These are phyloP conservation scores for Setaria viridis DNA, from an alignment of 202 grass and related monocot species.

Conservation along the genomic window DNA sequence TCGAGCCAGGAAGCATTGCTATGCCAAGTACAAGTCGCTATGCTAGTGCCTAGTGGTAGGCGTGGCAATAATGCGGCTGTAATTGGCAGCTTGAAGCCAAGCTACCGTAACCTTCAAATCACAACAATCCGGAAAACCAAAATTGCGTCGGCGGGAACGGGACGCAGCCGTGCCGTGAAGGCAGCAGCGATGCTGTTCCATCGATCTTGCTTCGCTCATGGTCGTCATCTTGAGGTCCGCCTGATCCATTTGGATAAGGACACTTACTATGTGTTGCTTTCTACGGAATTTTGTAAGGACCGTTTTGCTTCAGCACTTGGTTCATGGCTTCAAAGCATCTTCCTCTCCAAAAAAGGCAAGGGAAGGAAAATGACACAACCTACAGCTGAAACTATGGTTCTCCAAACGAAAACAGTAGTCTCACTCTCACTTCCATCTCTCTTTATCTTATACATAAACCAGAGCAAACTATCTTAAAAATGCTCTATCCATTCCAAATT, in stretches of 20 bases:
- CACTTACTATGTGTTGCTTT: neutral
- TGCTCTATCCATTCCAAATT: no score
- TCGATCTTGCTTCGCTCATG: neutral
- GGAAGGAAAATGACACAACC: neutral
- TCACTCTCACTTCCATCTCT: no score
- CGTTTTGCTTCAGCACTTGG: neutral
- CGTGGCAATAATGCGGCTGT: neutral
- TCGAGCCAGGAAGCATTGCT: neutral
- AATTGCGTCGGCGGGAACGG: no score
- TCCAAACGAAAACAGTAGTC: no score
- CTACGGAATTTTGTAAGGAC: neutral
- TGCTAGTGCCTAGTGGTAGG: neutral
- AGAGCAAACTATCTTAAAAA: no score
- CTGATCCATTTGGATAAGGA: neutral
- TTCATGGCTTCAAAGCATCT: neutral
- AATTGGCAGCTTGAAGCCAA: constrained; percentile 7
- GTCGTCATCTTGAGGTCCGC: neutral
- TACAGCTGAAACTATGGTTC: neutral
- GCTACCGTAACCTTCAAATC: constrained; percentile 18
- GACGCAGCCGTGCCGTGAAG: constrained; percentile 30
- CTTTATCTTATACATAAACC: no score
- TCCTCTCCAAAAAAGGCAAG: neutral
- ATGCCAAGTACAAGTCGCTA: neutral
- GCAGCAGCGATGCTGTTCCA: neutral
- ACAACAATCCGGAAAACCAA: neutral